phyloP scores from a whole-genome alignment of 495 filamentous ascomycete genomes.

The Aspergillus ellipticus region DNA sequence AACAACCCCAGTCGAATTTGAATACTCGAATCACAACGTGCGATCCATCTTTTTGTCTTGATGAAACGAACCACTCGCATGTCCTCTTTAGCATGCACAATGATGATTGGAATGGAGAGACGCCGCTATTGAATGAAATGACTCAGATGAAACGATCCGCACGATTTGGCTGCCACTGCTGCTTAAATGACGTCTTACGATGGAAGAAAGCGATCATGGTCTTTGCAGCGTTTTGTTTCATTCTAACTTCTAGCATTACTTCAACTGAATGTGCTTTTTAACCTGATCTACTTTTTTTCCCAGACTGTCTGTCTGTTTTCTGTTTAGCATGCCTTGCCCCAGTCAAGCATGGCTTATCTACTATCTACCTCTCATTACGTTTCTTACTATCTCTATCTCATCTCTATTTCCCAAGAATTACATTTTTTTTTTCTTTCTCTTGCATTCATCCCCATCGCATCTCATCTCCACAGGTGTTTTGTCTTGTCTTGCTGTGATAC shows the following conservation, averaged over 20 bases:
- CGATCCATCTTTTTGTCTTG: constrained; percentile 7
- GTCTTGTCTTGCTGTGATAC: no score
- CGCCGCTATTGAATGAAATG: constrained; percentile 27
- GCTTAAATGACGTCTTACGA: constrained; percentile 11
- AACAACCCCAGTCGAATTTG: not conserved
- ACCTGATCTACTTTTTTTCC: not conserved
- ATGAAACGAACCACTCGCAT: not conserved
- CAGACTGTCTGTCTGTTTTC: constrained; percentile 7
- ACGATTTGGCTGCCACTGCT: constrained; percentile 7
- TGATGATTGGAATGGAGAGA: constrained; percentile 27
- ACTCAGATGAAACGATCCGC: constrained; percentile 21
- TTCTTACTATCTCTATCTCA: constrained; percentile 19
- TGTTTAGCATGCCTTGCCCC: not conserved
- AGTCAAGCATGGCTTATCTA: not conserved
- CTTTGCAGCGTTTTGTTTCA: constrained; percentile 8
- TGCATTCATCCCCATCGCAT: constrained; percentile 5
- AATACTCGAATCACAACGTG: not conserved
- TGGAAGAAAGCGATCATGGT: constrained; percentile 4
- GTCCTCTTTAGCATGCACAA: not conserved
- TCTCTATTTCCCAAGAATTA: constrained; percentile 10
- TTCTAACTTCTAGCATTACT: not conserved
- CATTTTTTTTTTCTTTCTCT: constrained; percentile 1
- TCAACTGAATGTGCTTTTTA: no score
- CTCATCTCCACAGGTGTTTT: not conserved
- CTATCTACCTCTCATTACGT: constrained; percentile 25